These are phyloP conservation scores for Nemania sp. DNA, from an alignment of 2,329 filamentous ascomycete species.

Conservation along the genomic window DNA sequence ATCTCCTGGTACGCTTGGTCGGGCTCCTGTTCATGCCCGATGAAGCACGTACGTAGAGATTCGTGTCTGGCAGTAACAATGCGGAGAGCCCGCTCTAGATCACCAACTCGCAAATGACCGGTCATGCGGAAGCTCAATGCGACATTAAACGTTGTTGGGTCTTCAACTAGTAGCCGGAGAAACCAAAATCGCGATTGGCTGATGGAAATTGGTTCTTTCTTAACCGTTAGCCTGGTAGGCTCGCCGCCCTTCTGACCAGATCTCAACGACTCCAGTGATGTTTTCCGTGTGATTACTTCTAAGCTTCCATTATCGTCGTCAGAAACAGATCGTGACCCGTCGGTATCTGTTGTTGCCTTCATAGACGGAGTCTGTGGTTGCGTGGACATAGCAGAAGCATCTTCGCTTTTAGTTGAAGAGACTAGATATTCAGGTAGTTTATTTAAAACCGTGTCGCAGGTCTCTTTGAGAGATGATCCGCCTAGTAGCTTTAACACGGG, in stretches of 20 bases:
- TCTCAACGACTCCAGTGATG: no score
- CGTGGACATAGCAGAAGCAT: neutral
- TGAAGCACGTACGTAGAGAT: constrained; percentile 52
- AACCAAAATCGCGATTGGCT: constrained; percentile 58
- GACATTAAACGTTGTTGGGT: constrained; percentile 57
- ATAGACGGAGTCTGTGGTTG: constrained; percentile 1
- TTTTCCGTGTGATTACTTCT: no score
- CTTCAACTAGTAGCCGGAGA: constrained; percentile 49
- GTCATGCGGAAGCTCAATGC: constrained; percentile 48
- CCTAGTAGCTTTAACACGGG: constrained; percentile 57
- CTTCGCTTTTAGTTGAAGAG: neutral
- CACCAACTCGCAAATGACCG: constrained; percentile 49
- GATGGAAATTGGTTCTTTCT: constrained; percentile 49
- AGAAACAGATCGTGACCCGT: no score
- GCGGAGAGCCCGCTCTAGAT: constrained; percentile 52
- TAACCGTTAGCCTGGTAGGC: constrained; percentile 37
- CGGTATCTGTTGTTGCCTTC: no score
- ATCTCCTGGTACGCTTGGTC: constrained; percentile 47
- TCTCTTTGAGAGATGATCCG: constrained; percentile 28
- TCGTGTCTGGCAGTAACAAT: constrained; percentile 50
- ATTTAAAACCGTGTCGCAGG: constrained; percentile 24
- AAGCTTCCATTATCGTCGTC: no score
- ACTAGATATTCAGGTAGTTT: constrained; percentile 24
- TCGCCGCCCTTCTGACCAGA: no score
- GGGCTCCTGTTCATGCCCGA: constrained; percentile 39